phyloP scores from a whole-genome alignment of 2,329 filamentous ascomycete species.

The Pyrenophora graminea region DNA sequence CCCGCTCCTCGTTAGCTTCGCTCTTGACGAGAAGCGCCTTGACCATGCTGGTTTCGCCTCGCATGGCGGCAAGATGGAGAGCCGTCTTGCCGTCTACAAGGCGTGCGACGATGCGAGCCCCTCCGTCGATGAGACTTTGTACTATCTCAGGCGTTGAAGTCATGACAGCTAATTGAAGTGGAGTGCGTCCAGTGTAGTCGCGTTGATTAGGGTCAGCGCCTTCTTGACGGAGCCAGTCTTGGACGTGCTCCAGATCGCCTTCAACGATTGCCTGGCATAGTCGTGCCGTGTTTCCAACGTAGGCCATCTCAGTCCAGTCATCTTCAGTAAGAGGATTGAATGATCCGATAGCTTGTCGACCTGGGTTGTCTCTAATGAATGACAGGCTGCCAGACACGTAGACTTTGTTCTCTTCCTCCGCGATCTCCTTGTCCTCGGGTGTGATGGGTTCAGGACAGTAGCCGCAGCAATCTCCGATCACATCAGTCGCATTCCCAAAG shows the following conservation, averaged over 20 bases:
- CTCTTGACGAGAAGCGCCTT: slow-evolving; percentile 74
- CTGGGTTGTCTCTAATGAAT: slow-evolving; percentile 81
- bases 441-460: slow-evolving; percentile 72
- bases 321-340: slow-evolving; percentile 82
- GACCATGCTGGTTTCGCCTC: slow-evolving; percentile 71
- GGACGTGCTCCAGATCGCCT: slow-evolving; percentile 69
- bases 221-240: slow-evolving; percentile 70
- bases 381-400: slow-evolving; percentile 74
- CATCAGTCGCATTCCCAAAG: slow-evolving; percentile 72
- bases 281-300: slow-evolving; percentile 75
- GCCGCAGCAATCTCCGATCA: slow-evolving; percentile 81
- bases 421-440: slow-evolving; percentile 70
- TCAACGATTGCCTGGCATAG: slow-evolving; percentile 83
- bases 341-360: slow-evolving; percentile 71
- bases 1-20: slow-evolving; percentile 70
- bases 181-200: slow-evolving; percentile 66
- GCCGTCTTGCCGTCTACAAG: slow-evolving; percentile 80
- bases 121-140: slow-evolving; percentile 70
- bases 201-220: slow-evolving; percentile 71
- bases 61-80: slow-evolving; percentile 77
- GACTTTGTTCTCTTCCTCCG: slow-evolving; percentile 72
- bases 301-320: slow-evolving; percentile 92
- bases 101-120: slow-evolving; percentile 72
- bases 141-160: slow-evolving; percentile 72
- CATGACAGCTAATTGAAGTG: slow-evolving; percentile 75